phyloP scores from a whole-genome alignment of 345 rosid genomes.

The Gossypium thurberi region DNA sequence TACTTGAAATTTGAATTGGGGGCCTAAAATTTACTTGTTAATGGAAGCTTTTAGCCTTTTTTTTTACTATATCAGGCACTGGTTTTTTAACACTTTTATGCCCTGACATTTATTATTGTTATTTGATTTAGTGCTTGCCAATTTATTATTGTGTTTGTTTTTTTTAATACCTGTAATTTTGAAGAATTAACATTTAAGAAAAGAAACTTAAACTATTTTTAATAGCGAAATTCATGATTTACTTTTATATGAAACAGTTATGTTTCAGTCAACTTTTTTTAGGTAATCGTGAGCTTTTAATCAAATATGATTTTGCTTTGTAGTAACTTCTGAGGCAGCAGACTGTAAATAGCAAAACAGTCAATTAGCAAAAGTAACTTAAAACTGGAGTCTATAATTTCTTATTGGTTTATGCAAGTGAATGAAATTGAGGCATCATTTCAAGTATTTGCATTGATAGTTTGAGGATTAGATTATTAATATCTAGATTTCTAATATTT shows the following conservation, averaged over 20 bases:
- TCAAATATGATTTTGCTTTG: not conserved
- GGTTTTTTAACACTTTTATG: not conserved
- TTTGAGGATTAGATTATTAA: not conserved
- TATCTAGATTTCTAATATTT: not conserved
- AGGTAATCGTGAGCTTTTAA: not conserved
- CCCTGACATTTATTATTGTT: not conserved
- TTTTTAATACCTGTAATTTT: not conserved
- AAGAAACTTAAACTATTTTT: not conserved
- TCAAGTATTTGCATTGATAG: not conserved
- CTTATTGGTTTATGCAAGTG: not conserved
- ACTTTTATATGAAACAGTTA: not conserved
- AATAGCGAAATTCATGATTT: not conserved
- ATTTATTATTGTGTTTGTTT: not conserved
- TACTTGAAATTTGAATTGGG: not conserved
- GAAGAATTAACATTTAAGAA: not conserved
- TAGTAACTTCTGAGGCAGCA: not conserved
- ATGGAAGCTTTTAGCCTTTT: not conserved
- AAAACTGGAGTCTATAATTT: not conserved
- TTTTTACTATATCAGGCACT: not conserved
- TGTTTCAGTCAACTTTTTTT: not conserved
- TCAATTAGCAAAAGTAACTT: not conserved
- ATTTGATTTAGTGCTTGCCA: not conserved
- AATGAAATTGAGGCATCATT: not conserved
- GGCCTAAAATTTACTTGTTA: not conserved
- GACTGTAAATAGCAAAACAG: not conserved